Base-by-base conservation (phyloP, 768 basidiomycete species). In the Macrolepiota albuminosa region DNA sequence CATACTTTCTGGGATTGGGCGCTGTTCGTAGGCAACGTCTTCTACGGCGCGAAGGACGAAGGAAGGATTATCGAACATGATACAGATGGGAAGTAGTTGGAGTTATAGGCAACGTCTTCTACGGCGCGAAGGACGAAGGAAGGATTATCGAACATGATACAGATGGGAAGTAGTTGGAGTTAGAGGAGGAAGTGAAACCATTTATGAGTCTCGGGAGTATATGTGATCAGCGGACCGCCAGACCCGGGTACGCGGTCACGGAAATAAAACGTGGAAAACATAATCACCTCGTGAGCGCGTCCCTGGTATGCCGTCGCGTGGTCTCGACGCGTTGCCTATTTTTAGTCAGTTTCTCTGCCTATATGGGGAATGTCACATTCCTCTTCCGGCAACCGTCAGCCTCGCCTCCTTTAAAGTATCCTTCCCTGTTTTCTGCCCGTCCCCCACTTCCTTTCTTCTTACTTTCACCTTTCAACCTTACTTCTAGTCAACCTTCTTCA, bases 81-180 rank as follows among this genome's bases (percentile, higher is more conserved):
- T 73, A 59, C 7, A 31, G n/a, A n/a, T 56, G 21, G 29, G 24
- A 26, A 64, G 57, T 57, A 60, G 61, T 58, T 47, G 58, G 52
- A 59, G 62, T 54, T 52, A 54, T 1, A n/a, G 42, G 47, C n/a
- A n/a, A n/a, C n/a, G n/a, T n/a, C 78, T 8, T 90, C 78, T 63
- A 93, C 76, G 57, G 78, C 83, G 42, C 82, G 81, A 55, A 95
- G 79, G 56, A 95, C 86, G 70, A 94, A 92, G 4, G 90, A 91
- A 50, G 78, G 85, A 70, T 93, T 93, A 72, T 88, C 81, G 26
- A 85, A 78, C 85, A 89, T 88, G 75, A 67, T 73, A 59, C 7
- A 31, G n/a, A n/a, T 56, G 21, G 29, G 24, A 26, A 64, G 57
- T 57, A 60, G 61, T 58, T 47, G 58, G 52, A 59, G 62, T 54